Conservation (phyloP, 2,329 filamentous ascomycete genomes). For the Penicillium sp. region DNA sequence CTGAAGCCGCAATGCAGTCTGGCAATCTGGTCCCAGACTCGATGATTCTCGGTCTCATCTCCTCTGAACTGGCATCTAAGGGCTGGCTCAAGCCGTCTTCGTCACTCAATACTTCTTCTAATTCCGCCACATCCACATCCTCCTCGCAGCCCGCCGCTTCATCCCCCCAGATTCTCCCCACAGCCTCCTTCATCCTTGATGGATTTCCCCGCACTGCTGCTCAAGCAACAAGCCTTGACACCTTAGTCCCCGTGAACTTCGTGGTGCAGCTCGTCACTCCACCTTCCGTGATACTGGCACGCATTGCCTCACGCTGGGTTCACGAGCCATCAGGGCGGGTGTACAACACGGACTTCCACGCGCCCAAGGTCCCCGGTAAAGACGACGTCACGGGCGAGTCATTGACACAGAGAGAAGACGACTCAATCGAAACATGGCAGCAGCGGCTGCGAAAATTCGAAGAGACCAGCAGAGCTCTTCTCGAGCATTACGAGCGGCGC, state of each 20-base stretch:
- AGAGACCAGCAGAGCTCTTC: conserved; percentile 77
- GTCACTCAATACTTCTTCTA: conserved; percentile 34
- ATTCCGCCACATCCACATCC: background rate
- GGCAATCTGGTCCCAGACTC: conserved; percentile 89
- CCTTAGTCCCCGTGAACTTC: conserved; percentile 88
- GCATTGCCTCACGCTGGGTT: conserved; percentile 90
- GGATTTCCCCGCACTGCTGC: conserved; percentile 86
- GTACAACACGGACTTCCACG: conserved; percentile 93
- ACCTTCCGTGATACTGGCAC: conserved; percentile 77
- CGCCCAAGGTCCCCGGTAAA: conserved; percentile 72
- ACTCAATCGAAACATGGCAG: conserved; percentile 82
- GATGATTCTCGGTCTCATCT: conserved; percentile 88
- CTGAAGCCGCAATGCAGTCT: conserved; percentile 81
- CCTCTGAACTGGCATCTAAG: conserved; percentile 78
- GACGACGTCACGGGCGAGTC: conserved; percentile 91
- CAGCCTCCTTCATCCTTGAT: conserved; percentile 90
- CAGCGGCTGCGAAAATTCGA: conserved; percentile 77
- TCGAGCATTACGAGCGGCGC: conserved; percentile 84
- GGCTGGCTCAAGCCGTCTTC: conserved; percentile 68
- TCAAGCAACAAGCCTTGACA: conserved; percentile 76
- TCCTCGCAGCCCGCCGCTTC: conserved; percentile 3
- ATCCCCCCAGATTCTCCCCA: conserved; percentile 60
- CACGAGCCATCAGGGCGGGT: conserved; percentile 87
- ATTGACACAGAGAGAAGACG: conserved; percentile 78
- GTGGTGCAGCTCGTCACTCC: conserved; percentile 86